Percentiles rank a stretch among this genome's conserved stretches.
These are phyloP conservation scores for Ganoderma sinense DNA, from an alignment of 1,284 basidiomycete genomes.

Conservation along the genomic window DNA sequence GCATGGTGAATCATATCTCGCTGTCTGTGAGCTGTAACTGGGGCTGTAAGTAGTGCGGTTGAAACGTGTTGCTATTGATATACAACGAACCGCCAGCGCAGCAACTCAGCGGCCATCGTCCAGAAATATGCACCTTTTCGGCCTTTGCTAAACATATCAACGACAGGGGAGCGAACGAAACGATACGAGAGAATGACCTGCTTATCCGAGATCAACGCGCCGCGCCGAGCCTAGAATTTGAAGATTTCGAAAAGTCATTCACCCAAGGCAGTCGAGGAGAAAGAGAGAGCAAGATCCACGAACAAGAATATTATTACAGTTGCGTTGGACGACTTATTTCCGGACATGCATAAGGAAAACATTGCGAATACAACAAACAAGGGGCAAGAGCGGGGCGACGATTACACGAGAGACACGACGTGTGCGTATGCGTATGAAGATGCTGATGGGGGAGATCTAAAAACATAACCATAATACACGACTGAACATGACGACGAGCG, in stretches of 20 bases:
- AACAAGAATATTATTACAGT: constrained; percentile 9
- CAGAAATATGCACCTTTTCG: too few species aligned
- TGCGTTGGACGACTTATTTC: background rate
- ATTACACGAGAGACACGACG: constrained; percentile 6
- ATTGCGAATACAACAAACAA: constrained; percentile 9
- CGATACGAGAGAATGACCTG: too few species aligned
- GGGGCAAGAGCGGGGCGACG: background rate
- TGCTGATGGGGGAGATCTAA: background rate
- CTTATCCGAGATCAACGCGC: background rate
- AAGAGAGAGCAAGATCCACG: background rate
- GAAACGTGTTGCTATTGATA: too few species aligned
- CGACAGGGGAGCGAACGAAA: too few species aligned
- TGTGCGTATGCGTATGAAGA: constrained; percentile 4
- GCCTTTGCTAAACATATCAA: too few species aligned
- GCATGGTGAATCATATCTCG: too few species aligned
- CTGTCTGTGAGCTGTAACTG: too few species aligned
- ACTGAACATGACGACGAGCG: background rate
- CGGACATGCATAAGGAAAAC: constrained; percentile 12
- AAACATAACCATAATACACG: background rate
- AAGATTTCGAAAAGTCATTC: background rate
- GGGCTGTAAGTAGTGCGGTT: too few species aligned
- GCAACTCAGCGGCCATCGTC: too few species aligned
- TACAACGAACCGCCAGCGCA: too few species aligned
- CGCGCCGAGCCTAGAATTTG: background rate
- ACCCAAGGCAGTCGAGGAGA: background rate